These are phyloP conservation scores for Plasmodium fragile DNA, from an alignment of 169 alveolate genomes.

Conservation along the genomic window DNA sequence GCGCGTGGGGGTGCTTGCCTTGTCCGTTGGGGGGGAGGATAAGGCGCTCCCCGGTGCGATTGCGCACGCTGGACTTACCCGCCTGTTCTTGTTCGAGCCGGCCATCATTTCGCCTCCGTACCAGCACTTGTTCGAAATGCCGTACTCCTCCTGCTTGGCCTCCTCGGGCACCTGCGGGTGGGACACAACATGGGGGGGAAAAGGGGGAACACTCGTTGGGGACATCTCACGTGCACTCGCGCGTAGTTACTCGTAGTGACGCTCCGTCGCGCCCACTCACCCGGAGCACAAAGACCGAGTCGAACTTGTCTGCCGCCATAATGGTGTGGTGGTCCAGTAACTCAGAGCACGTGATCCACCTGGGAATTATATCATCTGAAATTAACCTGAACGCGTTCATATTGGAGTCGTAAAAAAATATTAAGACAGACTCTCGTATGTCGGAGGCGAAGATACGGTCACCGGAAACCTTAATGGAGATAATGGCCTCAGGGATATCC, in stretches of 20 bases:
- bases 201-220: no score
- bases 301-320: conserved; percentile 86
- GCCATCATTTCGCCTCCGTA: conserved; percentile 76
- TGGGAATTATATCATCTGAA: conserved; percentile 94
- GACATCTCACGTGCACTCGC: background rate
- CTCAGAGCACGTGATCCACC: conserved; percentile 96
- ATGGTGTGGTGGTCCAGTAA: conserved; percentile 97
- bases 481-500: conserved; percentile 89
- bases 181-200: background rate
- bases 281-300: conserved; percentile 74
- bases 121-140: conserved; percentile 76
- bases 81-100: conserved; percentile 62
- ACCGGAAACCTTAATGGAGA: conserved; percentile 85
- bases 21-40: no score
- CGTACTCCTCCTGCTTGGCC: conserved; percentile 77
- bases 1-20: background rate
- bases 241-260: conserved; percentile 19
- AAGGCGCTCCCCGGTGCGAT: background rate
- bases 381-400: conserved; percentile 82
- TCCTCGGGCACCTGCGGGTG: conserved; percentile 71
- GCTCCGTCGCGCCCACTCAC: background rate
- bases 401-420: conserved; percentile 89
- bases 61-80: conserved; percentile 22
- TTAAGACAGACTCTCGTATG: conserved; percentile 93
- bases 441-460: conserved; percentile 96